Evolutionary conservation across 345 rosid genomes (phyloP).

Genomic region (Abelmoschus esculentus): DNA sequence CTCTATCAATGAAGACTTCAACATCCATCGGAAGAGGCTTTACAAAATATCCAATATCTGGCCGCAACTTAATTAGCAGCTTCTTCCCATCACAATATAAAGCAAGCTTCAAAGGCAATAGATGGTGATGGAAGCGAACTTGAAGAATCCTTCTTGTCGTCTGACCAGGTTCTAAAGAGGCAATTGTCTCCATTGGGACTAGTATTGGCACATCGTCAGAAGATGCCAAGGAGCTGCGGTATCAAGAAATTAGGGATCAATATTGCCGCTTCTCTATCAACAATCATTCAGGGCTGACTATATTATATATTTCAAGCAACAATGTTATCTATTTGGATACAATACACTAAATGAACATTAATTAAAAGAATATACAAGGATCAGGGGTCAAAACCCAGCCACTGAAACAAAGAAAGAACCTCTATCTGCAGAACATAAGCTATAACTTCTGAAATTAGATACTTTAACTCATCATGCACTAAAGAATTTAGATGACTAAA

Average conservation of each 20-base stretch:
- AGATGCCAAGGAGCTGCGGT: background rate
- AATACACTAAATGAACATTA: background rate
- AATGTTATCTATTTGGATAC: background rate
- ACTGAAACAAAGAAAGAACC: background rate
- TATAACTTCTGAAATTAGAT: conserved; percentile 4
- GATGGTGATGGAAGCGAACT: conserved; percentile 85
- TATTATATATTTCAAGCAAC: background rate
- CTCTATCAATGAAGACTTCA: conserved; percentile 45
- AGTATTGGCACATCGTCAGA: background rate
- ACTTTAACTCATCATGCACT: background rate
- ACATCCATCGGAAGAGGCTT: conserved; percentile 64
- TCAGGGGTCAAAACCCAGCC: background rate
- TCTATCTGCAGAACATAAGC: background rate
- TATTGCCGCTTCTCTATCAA: too few species aligned
- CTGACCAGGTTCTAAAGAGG: conserved; percentile 62
- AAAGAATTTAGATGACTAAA: background rate
- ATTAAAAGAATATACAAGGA: background rate
- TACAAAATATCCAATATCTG: conserved; percentile 93
- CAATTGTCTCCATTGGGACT: conserved; percentile 29
- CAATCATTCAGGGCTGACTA: background rate
- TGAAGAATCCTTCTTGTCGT: conserved; percentile 47
- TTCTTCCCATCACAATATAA: conserved; percentile 48
- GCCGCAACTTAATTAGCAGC: conserved; percentile 72
- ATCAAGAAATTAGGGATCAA: background rate
- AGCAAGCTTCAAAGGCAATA: conserved; percentile 68